Evolutionary conservation across 78 protist species (phyloP).

Genomic region (Monosiga brevicollis): DNA sequence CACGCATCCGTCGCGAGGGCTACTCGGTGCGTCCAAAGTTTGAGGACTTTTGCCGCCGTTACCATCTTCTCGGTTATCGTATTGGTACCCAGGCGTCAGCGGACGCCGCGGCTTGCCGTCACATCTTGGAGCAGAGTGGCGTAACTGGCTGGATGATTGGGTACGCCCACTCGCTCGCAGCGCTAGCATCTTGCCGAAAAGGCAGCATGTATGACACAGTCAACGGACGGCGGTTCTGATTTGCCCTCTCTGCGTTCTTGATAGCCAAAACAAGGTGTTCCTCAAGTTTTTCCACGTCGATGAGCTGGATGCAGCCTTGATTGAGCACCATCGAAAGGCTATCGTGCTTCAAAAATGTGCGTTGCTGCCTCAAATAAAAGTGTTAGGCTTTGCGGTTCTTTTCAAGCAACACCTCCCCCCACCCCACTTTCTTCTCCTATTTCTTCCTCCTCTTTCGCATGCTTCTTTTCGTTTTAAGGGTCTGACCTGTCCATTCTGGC

Average conservation of each 20-base stretch:
- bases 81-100: too few relatives aligned
- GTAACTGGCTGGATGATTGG: too few relatives aligned
- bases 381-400: too few relatives aligned
- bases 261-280: not conserved
- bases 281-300: not conserved
- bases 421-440: not conserved
- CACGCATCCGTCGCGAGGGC: constrained; percentile 21
- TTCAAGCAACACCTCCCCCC: not conserved
- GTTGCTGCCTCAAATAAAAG: too few relatives aligned
- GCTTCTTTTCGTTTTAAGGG: not conserved
- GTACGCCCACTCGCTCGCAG: too few relatives aligned
- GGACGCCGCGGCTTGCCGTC: too few relatives aligned
- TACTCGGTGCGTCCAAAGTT: constrained; percentile 15
- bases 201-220: too few relatives aligned
- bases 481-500: not conserved
- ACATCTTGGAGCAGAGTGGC: too few relatives aligned
- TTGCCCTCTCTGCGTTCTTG: not conserved
- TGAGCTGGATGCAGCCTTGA: not conserved
- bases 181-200: too few relatives aligned
- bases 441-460: not conserved
- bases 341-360: not conserved
- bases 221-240: too few relatives aligned
- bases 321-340: not conserved
- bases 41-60: not conserved
- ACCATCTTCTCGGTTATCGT: too few relatives aligned